Percentiles rank a stretch among this genome's conserved stretches.
Conservation (phyloP, 441 rosid genomes). For the Populus hybrid region DNA sequence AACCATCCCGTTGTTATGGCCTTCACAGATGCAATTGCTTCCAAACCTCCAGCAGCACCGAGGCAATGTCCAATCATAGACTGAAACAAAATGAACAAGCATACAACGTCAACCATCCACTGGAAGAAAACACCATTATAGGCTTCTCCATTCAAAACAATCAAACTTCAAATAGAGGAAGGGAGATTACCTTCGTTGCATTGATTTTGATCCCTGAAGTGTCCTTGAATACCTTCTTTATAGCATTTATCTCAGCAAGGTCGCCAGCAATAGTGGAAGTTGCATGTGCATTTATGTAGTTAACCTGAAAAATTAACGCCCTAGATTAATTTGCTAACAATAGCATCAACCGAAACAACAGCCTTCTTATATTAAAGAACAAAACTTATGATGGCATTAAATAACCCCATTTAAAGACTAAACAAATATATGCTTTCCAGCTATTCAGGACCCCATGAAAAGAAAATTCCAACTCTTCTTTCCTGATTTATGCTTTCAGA, state of each 20-base stretch:
- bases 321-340: not conserved
- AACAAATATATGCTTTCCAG: not conserved
- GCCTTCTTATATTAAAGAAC: not conserved
- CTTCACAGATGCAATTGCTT: slow-evolving; percentile 88
- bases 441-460: not conserved
- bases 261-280: slow-evolving; percentile 97
- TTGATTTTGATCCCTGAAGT: slow-evolving; percentile 83
- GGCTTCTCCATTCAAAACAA: slow-evolving; percentile 7
- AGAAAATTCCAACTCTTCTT: not conserved
- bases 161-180: slow-evolving; percentile 6
- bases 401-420: not conserved
- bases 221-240: slow-evolving; percentile 86
- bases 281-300: slow-evolving; percentile 95
- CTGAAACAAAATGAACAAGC: slow-evolving; percentile 37
- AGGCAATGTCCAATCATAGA: slow-evolving; percentile 99
- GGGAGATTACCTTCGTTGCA: slow-evolving; percentile 74
- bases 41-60: slow-evolving; percentile 97
- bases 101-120: slow-evolving; percentile 12
- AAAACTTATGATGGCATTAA: not conserved
- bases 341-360: not conserved
- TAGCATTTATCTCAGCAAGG: slow-evolving; percentile 94
- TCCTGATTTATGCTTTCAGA: not conserved
- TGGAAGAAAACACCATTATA: not conserved
- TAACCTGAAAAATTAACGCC: slow-evolving; percentile 49
- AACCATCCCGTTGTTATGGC: slow-evolving; percentile 95